These are phyloP conservation scores for Onygenales sp. DNA, from an alignment of 2,329 filamentous ascomycete genomes.

Conservation along the genomic window DNA sequence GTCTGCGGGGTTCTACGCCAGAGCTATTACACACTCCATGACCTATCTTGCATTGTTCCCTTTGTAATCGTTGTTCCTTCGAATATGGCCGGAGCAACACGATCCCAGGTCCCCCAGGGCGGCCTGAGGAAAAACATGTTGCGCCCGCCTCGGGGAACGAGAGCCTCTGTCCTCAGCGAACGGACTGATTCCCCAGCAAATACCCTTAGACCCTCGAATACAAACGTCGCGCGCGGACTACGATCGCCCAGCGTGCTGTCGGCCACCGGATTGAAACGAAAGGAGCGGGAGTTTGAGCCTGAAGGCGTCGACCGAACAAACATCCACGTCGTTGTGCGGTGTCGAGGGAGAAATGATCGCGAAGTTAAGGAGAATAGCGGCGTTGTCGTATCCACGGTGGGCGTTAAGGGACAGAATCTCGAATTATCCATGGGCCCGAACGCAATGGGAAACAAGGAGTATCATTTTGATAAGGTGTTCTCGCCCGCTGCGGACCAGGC, in stretches of 20 bases:
- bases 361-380: conserved; percentile 92
- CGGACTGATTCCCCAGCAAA: conserved; percentile 60
- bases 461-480: conserved; percentile 95
- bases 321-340: conserved; percentile 94
- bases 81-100: conserved; percentile 9
- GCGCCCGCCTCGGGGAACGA: conserved; percentile 43
- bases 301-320: conserved; percentile 55
- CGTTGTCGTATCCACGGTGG: conserved; percentile 79
- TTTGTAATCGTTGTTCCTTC: background rate
- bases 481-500: conserved; percentile 87
- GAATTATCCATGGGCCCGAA: conserved; percentile 88
- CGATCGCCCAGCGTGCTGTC: conserved; percentile 38
- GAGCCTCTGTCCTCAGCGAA: conserved; percentile 44
- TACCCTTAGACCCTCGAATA: conserved; percentile 51
- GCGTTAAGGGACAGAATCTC: conserved; percentile 74
- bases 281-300: conserved; percentile 72
- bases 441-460: conserved; percentile 89
- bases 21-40: background rate
- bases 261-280: conserved; percentile 62
- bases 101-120: conserved; percentile 16
- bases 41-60: background rate
- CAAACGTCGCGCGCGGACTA: conserved; percentile 24
- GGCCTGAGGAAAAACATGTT: conserved; percentile 42
- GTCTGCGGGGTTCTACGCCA: background rate
- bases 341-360: conserved; percentile 81